These are phyloP conservation scores for Begonia masoniana DNA, from an alignment of 306 rosid species.

Conservation along the genomic window DNA sequence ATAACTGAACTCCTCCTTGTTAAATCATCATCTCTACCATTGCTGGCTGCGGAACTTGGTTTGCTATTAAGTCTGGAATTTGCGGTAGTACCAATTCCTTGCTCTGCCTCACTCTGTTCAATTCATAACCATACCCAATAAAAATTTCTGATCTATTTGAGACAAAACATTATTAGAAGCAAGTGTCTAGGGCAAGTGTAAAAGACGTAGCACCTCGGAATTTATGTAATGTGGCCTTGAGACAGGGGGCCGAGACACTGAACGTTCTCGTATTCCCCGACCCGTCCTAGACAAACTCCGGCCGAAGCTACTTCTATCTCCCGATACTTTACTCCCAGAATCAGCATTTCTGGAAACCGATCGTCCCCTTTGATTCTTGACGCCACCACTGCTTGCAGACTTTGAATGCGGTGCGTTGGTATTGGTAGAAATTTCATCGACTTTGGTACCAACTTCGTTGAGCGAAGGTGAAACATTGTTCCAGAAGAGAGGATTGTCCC, in stretches of 20 bases:
- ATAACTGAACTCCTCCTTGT: slow-evolving; percentile 23
- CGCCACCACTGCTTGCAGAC: slow-evolving; percentile 5
- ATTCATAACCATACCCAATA: not conserved
- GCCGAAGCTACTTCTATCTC: slow-evolving; percentile 17
- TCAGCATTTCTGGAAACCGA: slow-evolving; percentile 22
- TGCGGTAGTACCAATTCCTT: slow-evolving; percentile 10
- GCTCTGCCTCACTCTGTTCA: slow-evolving; percentile 74
- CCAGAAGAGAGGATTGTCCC: slow-evolving; percentile 78
- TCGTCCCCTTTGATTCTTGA: slow-evolving; percentile 29
- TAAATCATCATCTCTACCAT: slow-evolving; percentile 23
- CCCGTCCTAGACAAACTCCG: slow-evolving; percentile 40
- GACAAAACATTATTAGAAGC: not conserved
- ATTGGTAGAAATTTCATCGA: slow-evolving; percentile 4
- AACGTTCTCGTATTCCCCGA: slow-evolving; percentile 37
- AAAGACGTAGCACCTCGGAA: slow-evolving; percentile 44
- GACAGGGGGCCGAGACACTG: slow-evolving; percentile 47
- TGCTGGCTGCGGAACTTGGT: slow-evolving; percentile 17
- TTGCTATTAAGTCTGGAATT: slow-evolving; percentile 16
- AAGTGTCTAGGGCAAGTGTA: not conserved
- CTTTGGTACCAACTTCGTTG: slow-evolving; percentile 9
- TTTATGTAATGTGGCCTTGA: slow-evolving; percentile 27
- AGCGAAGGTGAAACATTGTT: slow-evolving; percentile 13
- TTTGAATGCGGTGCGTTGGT: slow-evolving; percentile 3
- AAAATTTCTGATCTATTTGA: too few species aligned
- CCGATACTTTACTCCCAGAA: slow-evolving; percentile 11